Conservation (phyloP, 75 land plant genomes). For the Larix kaempferi region DNA sequence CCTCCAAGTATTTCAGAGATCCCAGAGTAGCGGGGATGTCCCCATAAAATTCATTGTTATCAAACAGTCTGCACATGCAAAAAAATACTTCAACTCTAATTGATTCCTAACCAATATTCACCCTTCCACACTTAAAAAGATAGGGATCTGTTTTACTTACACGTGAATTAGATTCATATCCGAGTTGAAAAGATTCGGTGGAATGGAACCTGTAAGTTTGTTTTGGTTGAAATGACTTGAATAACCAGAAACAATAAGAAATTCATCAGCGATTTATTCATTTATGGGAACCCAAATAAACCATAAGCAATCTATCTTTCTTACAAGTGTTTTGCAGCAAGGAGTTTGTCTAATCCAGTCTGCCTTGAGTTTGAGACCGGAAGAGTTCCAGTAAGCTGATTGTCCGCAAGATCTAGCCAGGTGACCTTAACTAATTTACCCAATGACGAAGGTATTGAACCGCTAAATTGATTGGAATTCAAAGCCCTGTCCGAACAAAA, state of each 20-base stretch:
- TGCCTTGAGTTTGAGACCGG: conserved; percentile 44
- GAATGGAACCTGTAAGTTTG: conserved; percentile 48
- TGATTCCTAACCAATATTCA: not conserved
- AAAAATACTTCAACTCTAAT: not conserved
- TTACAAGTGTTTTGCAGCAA: conserved; percentile 58
- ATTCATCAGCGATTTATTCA: not conserved
- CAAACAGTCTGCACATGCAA: conserved; percentile 14
- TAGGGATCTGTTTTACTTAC: conserved; percentile 10
- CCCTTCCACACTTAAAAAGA: too few relatives aligned
- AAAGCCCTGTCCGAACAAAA: conserved; percentile 14
- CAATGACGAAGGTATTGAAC: conserved; percentile 58
- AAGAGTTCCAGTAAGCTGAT: conserved; percentile 45
- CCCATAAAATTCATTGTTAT: conserved; percentile 15
- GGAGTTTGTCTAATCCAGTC: conserved; percentile 57
- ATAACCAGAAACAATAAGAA: not conserved
- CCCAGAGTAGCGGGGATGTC: conserved; percentile 12
- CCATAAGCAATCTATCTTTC: conserved; percentile 12
- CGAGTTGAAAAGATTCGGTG: conserved; percentile 48
- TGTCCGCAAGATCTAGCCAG: conserved; percentile 75
- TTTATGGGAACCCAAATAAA: not conserved
- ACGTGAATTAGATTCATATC: conserved; percentile 31
- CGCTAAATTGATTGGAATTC: conserved; percentile 56
- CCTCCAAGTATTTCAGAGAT: not conserved
- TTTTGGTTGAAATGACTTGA: conserved; percentile 62
- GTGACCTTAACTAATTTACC: conserved; percentile 43